Percentiles rank a stretch among this genome's conserved stretches.
phyloP scores from a whole-genome alignment of 2,329 filamentous ascomycete species.

The Trichoderma koningiopsis region DNA sequence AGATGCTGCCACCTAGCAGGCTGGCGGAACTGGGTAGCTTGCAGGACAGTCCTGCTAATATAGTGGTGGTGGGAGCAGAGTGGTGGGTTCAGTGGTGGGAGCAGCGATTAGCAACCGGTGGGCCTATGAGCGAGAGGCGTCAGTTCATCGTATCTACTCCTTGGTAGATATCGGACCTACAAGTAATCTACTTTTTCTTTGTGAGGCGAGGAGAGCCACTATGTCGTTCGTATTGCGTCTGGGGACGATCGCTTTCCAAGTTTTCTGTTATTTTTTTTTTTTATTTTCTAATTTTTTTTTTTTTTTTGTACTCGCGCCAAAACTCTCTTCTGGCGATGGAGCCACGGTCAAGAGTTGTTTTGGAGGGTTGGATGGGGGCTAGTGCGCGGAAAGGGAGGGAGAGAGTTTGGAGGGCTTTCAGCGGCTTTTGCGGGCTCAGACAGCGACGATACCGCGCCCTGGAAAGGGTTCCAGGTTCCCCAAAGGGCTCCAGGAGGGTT shows the following conservation, averaged over 20 bases:
- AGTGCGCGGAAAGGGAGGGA: background rate
- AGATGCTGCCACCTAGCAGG: background rate
- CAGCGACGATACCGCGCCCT: background rate
- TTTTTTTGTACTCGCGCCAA: background rate
- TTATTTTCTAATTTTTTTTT: background rate
- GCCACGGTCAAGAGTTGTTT: background rate
- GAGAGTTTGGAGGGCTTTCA: background rate
- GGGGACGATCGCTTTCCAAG: background rate
- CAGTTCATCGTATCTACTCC: background rate
- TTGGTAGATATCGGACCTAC: background rate
- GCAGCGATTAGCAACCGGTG: background rate
- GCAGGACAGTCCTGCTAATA: background rate
- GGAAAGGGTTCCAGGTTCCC: background rate
- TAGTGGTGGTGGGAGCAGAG: background rate
- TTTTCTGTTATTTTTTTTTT: background rate
- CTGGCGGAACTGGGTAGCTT: background rate
- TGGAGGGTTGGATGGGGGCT: slow-evolving; percentile 12
- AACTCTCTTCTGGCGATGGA: slow-evolving; percentile 1
- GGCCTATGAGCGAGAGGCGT: background rate
- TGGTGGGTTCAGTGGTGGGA: background rate
- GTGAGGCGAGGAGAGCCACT: background rate
- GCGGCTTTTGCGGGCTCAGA: background rate
- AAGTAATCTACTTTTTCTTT: too few relatives aligned
- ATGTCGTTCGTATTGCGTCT: slow-evolving; percentile 5
- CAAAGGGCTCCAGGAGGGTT: background rate